Evolutionary conservation across 163 green algal species (phyloP), one percentile per base, ranked within the genome.

Genomic region (Scenedesmus sp.): DNA sequence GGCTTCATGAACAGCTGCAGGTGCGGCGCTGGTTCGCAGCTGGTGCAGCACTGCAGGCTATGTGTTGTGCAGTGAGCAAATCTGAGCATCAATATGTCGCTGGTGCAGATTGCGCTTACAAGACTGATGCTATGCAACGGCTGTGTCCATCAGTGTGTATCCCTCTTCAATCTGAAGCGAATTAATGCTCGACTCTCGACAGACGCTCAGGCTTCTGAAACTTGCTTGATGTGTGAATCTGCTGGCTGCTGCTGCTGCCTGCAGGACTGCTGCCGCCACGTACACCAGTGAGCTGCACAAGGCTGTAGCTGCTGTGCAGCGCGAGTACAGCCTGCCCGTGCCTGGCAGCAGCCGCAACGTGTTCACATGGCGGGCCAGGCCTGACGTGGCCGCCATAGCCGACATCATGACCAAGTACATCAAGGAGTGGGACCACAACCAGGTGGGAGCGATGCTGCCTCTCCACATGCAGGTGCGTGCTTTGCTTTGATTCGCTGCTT

Each of bases 401-500:
- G 89, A 81, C 26, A 18, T 92, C 35, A 87, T 92, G 89, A 82
- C 44, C 40, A 37, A 56, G 15, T 90, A 90, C 83, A 92, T 92
- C 46, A 73, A 72, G 51, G 88, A 92, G 20, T 92, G 88, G 88
- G 81, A 92, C 82, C 30, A 85, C 33, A 43, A 80, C 26, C 81
- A 89, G 81, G 88, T 89, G 59, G 3, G 79, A 24, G 2, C 37
- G 49, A n/a, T 6, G 18, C 9, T 12, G 16, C 2, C 12, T 46
- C 73, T 83, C 3, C 37, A 18, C 37, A 13, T 42, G n/a, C 30
- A 83, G 3, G n/a, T 46, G 1, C 44, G 6, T 46, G 40, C 22
- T 10, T 84, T 12, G 5, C 12, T 6, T 0, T 44, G 26, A 82
- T 76, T 9, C 7, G 22, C 43, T 40, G 79, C 26, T 26, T 42